phyloP scores from a whole-genome alignment of 805 yeast species.

The Yarrowia porcina region DNA sequence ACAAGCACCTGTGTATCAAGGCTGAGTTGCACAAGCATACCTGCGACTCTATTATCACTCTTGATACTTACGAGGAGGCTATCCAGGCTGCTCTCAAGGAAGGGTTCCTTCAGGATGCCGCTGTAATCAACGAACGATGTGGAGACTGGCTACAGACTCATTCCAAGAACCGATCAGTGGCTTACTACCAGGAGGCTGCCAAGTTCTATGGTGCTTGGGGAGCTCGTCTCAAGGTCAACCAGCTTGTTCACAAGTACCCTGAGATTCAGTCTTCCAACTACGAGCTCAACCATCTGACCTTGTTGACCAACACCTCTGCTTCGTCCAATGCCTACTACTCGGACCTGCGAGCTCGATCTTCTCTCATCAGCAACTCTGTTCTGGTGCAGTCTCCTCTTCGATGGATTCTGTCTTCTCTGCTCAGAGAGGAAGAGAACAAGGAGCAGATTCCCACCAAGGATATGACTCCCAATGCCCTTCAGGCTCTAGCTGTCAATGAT shows the following conservation, averaged over 20 bases:
- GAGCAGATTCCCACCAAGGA: slow-evolving; percentile 10
- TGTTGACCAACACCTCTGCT: slow-evolving; percentile 9
- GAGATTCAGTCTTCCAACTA: slow-evolving; percentile 35
- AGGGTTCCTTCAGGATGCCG: slow-evolving; percentile 42
- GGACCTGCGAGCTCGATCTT: slow-evolving; percentile 10
- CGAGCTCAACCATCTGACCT: slow-evolving; percentile 8
- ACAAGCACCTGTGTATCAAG: slow-evolving; percentile 41
- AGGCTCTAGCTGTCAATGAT: slow-evolving; percentile 1
- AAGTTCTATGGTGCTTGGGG: slow-evolving; percentile 32
- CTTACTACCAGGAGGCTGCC: slow-evolving; percentile 42
- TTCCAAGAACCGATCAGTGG: slow-evolving; percentile 42
- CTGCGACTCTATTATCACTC: slow-evolving; percentile 39
- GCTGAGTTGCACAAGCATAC: slow-evolving; percentile 38
- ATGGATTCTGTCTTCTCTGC: slow-evolving; percentile 36
- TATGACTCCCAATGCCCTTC: neutral
- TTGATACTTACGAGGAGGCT: slow-evolving; percentile 48
- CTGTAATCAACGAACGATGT: slow-evolving; percentile 44
- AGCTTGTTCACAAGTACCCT: slow-evolving; percentile 35
- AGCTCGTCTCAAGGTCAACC: slow-evolving; percentile 31
- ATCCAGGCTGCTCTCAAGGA: slow-evolving; percentile 41
- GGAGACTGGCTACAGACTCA: slow-evolving; percentile 35
- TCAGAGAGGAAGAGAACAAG: slow-evolving; percentile 31
- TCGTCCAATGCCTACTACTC: slow-evolving; percentile 19
- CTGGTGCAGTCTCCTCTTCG: slow-evolving; percentile 34
- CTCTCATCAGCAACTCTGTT: slow-evolving; percentile 27